Conservation (phyloP, 352 stramenopile genomes). For the Pythium brachiatum region DNA sequence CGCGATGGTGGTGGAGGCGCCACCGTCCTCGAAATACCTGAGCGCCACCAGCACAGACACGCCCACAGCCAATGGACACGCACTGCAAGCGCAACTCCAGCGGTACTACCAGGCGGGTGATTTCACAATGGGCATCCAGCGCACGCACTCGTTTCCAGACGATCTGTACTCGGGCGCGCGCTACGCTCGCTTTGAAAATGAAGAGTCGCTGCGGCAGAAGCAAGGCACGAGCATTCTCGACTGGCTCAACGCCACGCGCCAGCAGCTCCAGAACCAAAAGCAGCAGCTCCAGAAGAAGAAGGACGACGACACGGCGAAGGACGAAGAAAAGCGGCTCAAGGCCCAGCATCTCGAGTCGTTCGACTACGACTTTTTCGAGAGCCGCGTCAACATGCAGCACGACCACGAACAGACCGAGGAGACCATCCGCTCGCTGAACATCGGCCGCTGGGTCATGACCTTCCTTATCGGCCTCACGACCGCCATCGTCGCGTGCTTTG, state of each 20-base stretch:
- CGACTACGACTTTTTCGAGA: slow-evolving; percentile 89
- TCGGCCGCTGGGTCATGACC: slow-evolving; percentile 94
- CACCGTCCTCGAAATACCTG: neutral
- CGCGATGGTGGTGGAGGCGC: neutral
- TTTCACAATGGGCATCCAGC: slow-evolving; percentile 36
- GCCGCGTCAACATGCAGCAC: slow-evolving; percentile 82
- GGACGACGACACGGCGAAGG: slow-evolving; percentile 36
- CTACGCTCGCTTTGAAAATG: slow-evolving; percentile 77
- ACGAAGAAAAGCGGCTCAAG: slow-evolving; percentile 76
- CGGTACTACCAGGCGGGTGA: slow-evolving; percentile 33
- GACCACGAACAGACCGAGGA: slow-evolving; percentile 82
- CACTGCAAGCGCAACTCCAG: slow-evolving; percentile 3
- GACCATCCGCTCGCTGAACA: slow-evolving; percentile 72
- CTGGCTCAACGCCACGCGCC: slow-evolving; percentile 54
- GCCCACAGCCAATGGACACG: neutral
- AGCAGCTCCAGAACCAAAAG: slow-evolving; percentile 21
- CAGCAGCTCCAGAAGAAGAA: slow-evolving; percentile 24
- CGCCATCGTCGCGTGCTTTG: slow-evolving; percentile 90
- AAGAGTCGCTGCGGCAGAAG: slow-evolving; percentile 61
- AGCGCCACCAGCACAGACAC: neutral
- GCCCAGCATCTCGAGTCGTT: slow-evolving; percentile 85
- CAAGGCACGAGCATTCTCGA: slow-evolving; percentile 65
- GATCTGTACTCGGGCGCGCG: slow-evolving; percentile 71
- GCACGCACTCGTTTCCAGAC: slow-evolving; percentile 78
- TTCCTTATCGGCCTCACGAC: slow-evolving; percentile 93